Evolutionary conservation across 225 moss, liverwort and hornwort species (phyloP).

Genomic region (Sphagnum contortum): DNA sequence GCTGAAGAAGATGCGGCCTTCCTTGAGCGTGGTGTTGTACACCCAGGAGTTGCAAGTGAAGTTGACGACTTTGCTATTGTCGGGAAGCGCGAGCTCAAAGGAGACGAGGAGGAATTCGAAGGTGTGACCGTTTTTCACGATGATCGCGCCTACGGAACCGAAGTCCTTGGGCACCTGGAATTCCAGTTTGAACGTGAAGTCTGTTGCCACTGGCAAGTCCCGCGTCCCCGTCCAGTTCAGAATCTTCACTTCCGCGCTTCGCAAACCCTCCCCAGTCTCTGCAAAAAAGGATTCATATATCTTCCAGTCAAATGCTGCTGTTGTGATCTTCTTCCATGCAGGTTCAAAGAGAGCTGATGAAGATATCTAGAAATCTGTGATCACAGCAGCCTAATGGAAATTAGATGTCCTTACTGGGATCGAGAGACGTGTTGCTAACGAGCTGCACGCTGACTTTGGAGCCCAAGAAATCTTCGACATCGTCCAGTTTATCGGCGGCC

Average conservation of each 20-base stretch:
- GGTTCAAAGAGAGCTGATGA: no score
- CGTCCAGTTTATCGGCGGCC: constrained; percentile 37
- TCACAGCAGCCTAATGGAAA: not conserved
- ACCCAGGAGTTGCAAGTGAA: constrained; percentile 66
- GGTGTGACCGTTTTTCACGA: constrained; percentile 57
- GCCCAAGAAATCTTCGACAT: constrained; percentile 47
- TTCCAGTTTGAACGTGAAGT: constrained; percentile 28
- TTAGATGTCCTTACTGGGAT: constrained; percentile 30
- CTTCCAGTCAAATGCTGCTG: no score
- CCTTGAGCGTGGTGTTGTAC: constrained; percentile 20
- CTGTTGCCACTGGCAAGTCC: constrained; percentile 24
- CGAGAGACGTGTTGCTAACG: constrained; percentile 46
- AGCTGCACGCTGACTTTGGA: constrained; percentile 58
- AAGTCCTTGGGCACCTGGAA: constrained; percentile 41
- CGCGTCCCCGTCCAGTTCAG: constrained; percentile 42
- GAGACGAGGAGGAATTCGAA: constrained; percentile 70
- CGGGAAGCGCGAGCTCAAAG: constrained; percentile 28
- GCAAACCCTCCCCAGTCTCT: constrained; percentile 30
- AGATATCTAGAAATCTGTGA: no score
- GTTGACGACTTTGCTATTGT: constrained; percentile 20
- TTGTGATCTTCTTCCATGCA: no score
- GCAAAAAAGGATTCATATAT: not conserved
- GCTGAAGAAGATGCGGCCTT: constrained; percentile 64
- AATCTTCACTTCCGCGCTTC: constrained; percentile 36
- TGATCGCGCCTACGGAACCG: constrained; percentile 68